Evolutionary conservation across 176 grass and related monocot genomes (phyloP).

Genomic region (Aegilops sharonensis): DNA sequence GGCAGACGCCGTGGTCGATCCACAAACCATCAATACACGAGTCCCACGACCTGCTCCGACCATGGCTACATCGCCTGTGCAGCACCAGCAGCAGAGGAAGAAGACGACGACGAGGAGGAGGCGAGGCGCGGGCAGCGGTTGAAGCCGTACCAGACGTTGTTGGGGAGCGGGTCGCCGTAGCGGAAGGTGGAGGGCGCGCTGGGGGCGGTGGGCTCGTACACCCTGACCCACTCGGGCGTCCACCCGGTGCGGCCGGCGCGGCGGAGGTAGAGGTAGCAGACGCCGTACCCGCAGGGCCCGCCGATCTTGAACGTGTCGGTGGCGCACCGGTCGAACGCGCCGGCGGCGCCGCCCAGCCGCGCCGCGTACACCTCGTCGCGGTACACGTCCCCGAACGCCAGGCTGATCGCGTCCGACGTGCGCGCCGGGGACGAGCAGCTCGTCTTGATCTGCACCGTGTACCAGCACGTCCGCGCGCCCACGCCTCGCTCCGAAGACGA

Average conservation of each 20-base stretch:
- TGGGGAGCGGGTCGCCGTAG: constrained; percentile 52
- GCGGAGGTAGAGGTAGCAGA: constrained; percentile 89
- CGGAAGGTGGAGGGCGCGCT: constrained; percentile 63
- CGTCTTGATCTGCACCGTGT: constrained; percentile 82
- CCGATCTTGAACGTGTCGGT: constrained; percentile 68
- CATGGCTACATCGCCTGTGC: neutral
- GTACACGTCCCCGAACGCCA: constrained; percentile 80
- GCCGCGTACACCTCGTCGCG: constrained; percentile 75
- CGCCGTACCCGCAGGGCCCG: constrained; percentile 77
- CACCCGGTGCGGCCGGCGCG: constrained; percentile 53
- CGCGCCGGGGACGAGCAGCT: constrained; percentile 64
- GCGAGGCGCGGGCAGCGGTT: constrained; percentile 41
- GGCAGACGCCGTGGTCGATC: neutral
- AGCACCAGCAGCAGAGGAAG: neutral
- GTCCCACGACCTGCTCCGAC: neutral
- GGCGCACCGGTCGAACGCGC: constrained; percentile 71
- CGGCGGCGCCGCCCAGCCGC: constrained; percentile 37
- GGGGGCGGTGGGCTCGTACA: constrained; percentile 52
- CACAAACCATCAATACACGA: neutral
- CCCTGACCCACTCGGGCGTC: constrained; percentile 67
- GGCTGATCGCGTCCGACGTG: constrained; percentile 55
- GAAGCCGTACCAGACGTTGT: constrained; percentile 72
- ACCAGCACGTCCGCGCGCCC: constrained; percentile 36
- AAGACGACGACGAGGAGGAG: neutral
- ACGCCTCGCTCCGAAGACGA: neutral